Evolutionary conservation across 164 flowering plant genomes (phyloP).

Genomic region (Platanus orientalis): DNA sequence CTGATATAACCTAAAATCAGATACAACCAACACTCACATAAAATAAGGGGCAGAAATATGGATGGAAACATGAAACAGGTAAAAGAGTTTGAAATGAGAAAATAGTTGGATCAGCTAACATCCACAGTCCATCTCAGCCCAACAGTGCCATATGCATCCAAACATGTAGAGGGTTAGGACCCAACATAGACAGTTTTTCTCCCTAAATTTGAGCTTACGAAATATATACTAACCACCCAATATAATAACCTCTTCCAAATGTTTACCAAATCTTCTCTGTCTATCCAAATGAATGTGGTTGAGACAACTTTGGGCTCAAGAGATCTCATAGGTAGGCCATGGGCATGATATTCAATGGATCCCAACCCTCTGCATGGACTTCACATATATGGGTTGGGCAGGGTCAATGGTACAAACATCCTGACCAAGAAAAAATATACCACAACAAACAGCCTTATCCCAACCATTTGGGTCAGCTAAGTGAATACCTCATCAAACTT

Average conservation of each 20-base stretch:
- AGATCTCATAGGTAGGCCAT: background rate
- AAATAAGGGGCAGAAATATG: no score
- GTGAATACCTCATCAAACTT: conserved; percentile 85
- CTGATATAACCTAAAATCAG: conserved; percentile 60
- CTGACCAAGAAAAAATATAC: background rate
- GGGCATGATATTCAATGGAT: no score
- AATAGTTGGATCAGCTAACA: no score
- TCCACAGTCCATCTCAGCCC: background rate
- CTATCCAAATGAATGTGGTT: background rate
- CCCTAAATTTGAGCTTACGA: background rate
- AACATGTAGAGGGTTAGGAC: background rate
- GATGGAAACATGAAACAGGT: background rate
- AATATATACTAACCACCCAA: background rate
- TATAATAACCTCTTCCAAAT: background rate
- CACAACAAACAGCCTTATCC: background rate
- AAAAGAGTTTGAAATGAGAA: no score
- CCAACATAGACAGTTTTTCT: background rate
- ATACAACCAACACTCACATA: background rate
- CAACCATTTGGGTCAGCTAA: background rate
- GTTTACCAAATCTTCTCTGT: background rate
- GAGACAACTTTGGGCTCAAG: background rate
- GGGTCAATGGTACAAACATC: background rate
- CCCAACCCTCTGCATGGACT: no score
- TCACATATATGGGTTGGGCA: background rate
- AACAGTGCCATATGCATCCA: background rate